phyloP scores from a whole-genome alignment of 805 yeast genomes.

The Candida khao-thaluensis region DNA sequence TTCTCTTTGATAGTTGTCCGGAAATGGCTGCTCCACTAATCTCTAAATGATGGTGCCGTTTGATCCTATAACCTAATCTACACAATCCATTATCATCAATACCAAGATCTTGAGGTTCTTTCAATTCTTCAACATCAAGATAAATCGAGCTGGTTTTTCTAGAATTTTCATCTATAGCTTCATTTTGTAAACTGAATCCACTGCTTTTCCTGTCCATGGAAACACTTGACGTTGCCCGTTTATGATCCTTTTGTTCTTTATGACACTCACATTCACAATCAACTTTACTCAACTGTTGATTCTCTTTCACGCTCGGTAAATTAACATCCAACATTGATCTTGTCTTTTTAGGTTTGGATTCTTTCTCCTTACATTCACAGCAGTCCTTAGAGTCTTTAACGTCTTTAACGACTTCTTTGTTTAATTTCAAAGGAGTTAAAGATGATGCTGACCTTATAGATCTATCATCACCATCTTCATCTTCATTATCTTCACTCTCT shows the following conservation, averaged over 20 bases:
- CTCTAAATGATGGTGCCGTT: slow-evolving; percentile 43
- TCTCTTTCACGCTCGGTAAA: slow-evolving; percentile 9
- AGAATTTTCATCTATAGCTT: slow-evolving; percentile 1
- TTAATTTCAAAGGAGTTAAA: slow-evolving; percentile 8
- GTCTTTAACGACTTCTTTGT: slow-evolving; percentile 3
- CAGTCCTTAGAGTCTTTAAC: slow-evolving; percentile 9
- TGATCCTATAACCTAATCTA: slow-evolving; percentile 42
- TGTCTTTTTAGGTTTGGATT: slow-evolving; percentile 13
- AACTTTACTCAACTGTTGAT: slow-evolving; percentile 3
- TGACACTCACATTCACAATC: slow-evolving; percentile 8
- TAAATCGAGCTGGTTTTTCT: slow-evolving; percentile 5
- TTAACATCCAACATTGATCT: slow-evolving; percentile 32
- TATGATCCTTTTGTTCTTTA: slow-evolving; percentile 1
- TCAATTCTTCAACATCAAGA: slow-evolving; percentile 8
- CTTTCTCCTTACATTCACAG: slow-evolving; percentile 9
- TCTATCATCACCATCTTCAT: slow-evolving; percentile 5
- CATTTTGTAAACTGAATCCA: background rate
- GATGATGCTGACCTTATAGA: slow-evolving; percentile 17
- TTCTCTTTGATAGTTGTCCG: slow-evolving; percentile 23
- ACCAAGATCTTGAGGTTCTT: slow-evolving; percentile 16
- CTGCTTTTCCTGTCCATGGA: slow-evolving; percentile 8
- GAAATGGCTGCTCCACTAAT: slow-evolving; percentile 32
- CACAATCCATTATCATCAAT: slow-evolving; percentile 33
- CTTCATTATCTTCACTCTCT: background rate
- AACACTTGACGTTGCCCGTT: background rate